phyloP scores from a whole-genome alignment of 208 protist genomes.

The Trypanosoma conorhini region DNA sequence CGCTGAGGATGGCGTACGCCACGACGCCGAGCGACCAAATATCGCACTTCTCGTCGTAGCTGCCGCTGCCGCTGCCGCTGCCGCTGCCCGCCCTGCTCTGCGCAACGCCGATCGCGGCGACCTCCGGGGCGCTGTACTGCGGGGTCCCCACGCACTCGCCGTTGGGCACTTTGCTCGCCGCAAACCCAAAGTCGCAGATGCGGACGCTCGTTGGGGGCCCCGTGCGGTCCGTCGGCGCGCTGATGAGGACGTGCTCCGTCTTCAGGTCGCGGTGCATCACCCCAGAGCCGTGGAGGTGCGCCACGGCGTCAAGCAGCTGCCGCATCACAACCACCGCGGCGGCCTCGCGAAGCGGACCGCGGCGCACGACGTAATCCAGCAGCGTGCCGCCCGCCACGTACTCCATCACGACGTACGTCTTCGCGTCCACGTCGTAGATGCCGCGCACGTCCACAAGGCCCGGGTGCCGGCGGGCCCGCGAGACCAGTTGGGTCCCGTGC shows the following conservation, averaged over 20 bases:
- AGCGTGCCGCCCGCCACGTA: slow-evolving; percentile 97
- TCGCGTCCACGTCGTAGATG: slow-evolving; percentile 74
- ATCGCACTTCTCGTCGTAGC: slow-evolving; percentile 91
- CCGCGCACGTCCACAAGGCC: slow-evolving; percentile 90
- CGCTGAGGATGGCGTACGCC: slow-evolving; percentile 80
- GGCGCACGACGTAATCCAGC: slow-evolving; percentile 93
- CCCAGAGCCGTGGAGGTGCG: slow-evolving; percentile 94
- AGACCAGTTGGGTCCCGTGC: slow-evolving; percentile 59
- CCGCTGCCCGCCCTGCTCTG: slow-evolving; percentile 37
- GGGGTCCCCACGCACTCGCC: slow-evolving; percentile 72
- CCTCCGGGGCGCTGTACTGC: slow-evolving; percentile 85
- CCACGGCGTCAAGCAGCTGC: slow-evolving; percentile 95
- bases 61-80: slow-evolving; percentile 5
- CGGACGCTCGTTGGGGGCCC: slow-evolving; percentile 55
- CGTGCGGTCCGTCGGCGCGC: slow-evolving; percentile 65
- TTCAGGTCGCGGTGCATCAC: slow-evolving; percentile 99
- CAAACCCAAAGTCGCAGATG: slow-evolving; percentile 98
- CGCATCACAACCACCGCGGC: slow-evolving; percentile 92
- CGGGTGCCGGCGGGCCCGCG: slow-evolving; percentile 40
- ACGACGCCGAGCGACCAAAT: slow-evolving; percentile 91
- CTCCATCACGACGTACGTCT: slow-evolving; percentile 96
- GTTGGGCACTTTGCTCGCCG: slow-evolving; percentile 64
- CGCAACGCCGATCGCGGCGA: slow-evolving; percentile 65
- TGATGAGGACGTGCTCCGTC: slow-evolving; percentile 99
- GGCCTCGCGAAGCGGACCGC: slow-evolving; percentile 91